phyloP scores from a whole-genome alignment of 2,329 filamentous ascomycete species.

The Phyllosticta ampelicida region DNA sequence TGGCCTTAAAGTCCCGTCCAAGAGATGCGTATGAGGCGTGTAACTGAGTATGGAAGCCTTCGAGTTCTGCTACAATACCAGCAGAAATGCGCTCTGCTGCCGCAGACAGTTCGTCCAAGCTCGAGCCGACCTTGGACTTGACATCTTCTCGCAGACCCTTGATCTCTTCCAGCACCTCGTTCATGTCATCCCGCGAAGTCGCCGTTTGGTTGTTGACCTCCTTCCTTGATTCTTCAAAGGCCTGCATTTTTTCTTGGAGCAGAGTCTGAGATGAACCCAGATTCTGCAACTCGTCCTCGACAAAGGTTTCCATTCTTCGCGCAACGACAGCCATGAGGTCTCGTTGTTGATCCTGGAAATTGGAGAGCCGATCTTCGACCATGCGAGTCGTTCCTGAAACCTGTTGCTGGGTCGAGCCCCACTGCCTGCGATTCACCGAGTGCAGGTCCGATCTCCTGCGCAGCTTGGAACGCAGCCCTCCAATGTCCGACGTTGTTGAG shows the following conservation, averaged over 20 bases:
- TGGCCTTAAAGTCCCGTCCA: slow-evolving; percentile 72
- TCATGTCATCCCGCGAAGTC: slow-evolving; percentile 72
- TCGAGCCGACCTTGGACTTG: slow-evolving; percentile 74
- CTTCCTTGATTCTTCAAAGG: slow-evolving; percentile 56
- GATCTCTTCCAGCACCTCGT: slow-evolving; percentile 83
- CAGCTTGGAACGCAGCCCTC: slow-evolving; percentile 75
- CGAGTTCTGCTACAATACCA: slow-evolving; percentile 77
- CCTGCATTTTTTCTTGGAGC: slow-evolving; percentile 55
- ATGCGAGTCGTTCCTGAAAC: slow-evolving; percentile 66
- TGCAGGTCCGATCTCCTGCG: slow-evolving; percentile 78
- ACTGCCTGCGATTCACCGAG: slow-evolving; percentile 63
- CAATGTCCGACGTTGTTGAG: slow-evolving; percentile 68
- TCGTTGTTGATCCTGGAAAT: slow-evolving; percentile 63
- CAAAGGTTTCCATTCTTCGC: slow-evolving; percentile 63
- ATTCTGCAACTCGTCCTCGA: slow-evolving; percentile 62
- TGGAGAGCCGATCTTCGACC: slow-evolving; percentile 64
- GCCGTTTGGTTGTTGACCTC: slow-evolving; percentile 58
- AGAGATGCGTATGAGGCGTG: slow-evolving; percentile 75
- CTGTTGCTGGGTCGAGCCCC: slow-evolving; percentile 64
- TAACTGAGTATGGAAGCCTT: slow-evolving; percentile 69
- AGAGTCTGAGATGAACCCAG: slow-evolving; percentile 60
- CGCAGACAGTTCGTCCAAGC: slow-evolving; percentile 68
- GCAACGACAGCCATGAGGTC: slow-evolving; percentile 58
- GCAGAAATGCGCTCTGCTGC: slow-evolving; percentile 82
- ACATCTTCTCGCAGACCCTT: slow-evolving; percentile 80